These are phyloP conservation scores for Clavispora carvajalis DNA, from an alignment of 805 yeast genomes.

Conservation along the genomic window DNA sequence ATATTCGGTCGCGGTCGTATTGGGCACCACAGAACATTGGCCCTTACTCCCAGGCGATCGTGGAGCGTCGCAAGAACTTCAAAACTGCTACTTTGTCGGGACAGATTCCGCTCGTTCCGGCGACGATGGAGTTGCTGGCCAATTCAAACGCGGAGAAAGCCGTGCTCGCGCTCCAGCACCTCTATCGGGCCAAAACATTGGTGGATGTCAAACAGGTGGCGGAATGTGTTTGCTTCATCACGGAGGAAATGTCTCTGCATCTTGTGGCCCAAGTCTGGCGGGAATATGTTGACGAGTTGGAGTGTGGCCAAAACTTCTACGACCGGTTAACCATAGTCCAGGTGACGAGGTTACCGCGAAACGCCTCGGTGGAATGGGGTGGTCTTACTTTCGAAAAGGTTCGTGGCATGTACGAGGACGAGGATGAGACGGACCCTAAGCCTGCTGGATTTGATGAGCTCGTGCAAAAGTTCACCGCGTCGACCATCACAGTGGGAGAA, in stretches of 20 bases:
- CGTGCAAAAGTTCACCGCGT: constrained; percentile 1
- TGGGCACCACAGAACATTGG: constrained; percentile 99
- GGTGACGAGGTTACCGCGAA: constrained; percentile 56
- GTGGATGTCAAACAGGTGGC: constrained; percentile 43
- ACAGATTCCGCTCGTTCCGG: constrained; percentile 82
- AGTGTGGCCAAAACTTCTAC: constrained; percentile 14
- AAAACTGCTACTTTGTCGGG: constrained; percentile 69
- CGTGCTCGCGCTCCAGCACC: constrained; percentile 67
- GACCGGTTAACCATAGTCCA: constrained; percentile 45
- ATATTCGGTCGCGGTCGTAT: constrained; percentile 87
- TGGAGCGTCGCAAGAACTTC: constrained; percentile 35
- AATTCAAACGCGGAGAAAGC: constrained; percentile 25
- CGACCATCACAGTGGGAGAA: constrained; percentile 4
- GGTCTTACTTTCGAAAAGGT: constrained; percentile 48
- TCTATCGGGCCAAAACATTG: constrained; percentile 55
- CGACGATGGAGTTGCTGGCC: constrained; percentile 48
- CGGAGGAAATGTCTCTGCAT: constrained; percentile 24
- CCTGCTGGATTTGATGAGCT: background rate
- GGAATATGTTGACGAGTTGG: constrained; percentile 25
- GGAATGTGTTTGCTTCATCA: constrained; percentile 52
- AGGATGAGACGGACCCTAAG: constrained; percentile 16
- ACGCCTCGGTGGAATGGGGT: constrained; percentile 69
- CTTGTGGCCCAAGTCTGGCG: constrained; percentile 41
- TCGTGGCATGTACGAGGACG: constrained; percentile 33
- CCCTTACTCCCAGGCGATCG: constrained; percentile 86